Evolutionary conservation across 148 eudicot species (phyloP).

Genomic region (Rhododendron henanense): DNA sequence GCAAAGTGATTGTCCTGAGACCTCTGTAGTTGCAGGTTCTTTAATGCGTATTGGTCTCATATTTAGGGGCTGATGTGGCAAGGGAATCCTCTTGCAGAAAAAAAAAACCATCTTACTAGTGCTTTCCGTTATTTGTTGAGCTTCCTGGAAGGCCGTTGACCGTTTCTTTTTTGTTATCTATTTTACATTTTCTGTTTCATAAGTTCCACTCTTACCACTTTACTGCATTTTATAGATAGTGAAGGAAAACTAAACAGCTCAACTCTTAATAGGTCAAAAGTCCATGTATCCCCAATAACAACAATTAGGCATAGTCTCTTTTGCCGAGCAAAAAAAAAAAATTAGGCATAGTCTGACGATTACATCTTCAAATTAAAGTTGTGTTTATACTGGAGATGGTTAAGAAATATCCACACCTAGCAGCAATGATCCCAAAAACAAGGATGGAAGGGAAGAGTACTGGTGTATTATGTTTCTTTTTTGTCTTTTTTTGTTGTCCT

Average conservation of each 20-base stretch:
- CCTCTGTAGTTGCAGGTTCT: not conserved
- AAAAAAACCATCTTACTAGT: not conserved
- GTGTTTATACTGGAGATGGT: not conserved
- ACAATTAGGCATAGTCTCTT: not conserved
- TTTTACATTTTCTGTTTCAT: not conserved
- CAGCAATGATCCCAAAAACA: not conserved
- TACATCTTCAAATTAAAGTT: not conserved
- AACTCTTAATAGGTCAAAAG: constrained; percentile 2
- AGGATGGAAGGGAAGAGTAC: not conserved
- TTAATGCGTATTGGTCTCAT: not conserved
- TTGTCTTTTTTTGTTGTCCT: not conserved
- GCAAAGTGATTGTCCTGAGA: not conserved
- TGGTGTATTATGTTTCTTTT: not conserved
- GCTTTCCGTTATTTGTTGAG: not conserved
- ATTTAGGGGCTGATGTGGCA: not conserved
- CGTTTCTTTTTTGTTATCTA: not conserved
- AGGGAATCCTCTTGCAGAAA: not conserved
- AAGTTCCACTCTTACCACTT: not conserved
- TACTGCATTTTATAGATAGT: not conserved
- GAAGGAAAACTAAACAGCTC: not conserved
- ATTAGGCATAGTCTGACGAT: not conserved
- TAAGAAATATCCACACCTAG: not conserved
- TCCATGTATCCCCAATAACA: not conserved
- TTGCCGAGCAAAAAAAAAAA: not conserved
- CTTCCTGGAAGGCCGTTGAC: not conserved